Percentiles rank a stretch among this genome's conserved stretches.
Evolutionary conservation across 208 protist genomes (phyloP).

Genomic region (Acanthamoeba polyphaga): DNA sequence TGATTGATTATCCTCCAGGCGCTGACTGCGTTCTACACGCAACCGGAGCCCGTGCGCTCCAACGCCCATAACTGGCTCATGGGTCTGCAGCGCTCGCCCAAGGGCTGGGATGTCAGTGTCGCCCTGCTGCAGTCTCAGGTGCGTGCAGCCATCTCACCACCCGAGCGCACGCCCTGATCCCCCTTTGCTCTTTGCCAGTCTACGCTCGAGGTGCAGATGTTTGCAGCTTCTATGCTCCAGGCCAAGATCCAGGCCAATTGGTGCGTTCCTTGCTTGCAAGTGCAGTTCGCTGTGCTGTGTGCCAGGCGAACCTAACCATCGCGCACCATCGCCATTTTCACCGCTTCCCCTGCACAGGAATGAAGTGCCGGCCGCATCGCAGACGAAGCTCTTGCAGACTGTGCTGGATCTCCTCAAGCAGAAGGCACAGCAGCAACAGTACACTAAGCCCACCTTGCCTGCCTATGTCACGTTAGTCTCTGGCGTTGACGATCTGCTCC

Average conservation of each 20-base stretch:
- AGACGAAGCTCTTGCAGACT: not conserved
- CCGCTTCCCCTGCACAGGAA: not conserved
- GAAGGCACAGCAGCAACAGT: not conserved
- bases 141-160: not conserved
- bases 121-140: not conserved
- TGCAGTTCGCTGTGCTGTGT: no score
- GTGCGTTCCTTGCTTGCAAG: not conserved
- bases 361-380: not conserved
- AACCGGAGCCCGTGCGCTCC: not conserved
- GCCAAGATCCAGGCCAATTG: slow-evolving; percentile 14
- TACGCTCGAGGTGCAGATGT: not conserved
- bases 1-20: not conserved
- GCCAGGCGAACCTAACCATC: not conserved
- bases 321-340: not conserved
- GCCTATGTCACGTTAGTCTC: not conserved
- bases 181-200: not conserved
- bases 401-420: not conserved
- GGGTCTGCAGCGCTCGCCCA: not conserved
- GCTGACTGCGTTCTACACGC: not conserved
- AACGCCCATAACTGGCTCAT: not conserved
- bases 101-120: not conserved
- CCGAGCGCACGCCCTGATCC: not conserved
- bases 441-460: not conserved
- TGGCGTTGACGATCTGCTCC: not conserved
- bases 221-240: not conserved